phyloP scores from a whole-genome alignment of 2,329 filamentous ascomycete genomes.

The Fusarium veterinarium region DNA sequence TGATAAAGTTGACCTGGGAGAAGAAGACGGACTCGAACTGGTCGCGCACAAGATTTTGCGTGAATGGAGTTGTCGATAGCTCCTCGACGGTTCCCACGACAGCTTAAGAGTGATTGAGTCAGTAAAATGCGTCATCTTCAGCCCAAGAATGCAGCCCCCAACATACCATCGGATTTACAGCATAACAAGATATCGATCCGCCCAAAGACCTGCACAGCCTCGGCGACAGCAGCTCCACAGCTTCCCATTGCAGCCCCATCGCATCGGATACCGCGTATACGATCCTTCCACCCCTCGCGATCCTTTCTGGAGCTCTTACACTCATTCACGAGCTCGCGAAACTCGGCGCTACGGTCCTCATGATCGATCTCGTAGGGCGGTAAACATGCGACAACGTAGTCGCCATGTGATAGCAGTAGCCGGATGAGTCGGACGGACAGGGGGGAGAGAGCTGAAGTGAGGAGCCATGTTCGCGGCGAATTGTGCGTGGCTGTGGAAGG shows the following conservation, averaged over 20 bases:
- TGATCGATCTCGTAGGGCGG: constrained; percentile 83
- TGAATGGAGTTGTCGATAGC: constrained; percentile 76
- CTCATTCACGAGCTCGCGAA: constrained; percentile 80
- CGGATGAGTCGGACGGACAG: constrained; percentile 85
- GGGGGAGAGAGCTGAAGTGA: constrained; percentile 88
- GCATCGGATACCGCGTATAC: constrained; percentile 74
- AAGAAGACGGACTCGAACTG: constrained; percentile 98
- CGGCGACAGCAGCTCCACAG: constrained; percentile 87
- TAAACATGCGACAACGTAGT: constrained; percentile 88
- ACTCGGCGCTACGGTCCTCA: constrained; percentile 79
- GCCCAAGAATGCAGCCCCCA: background rate
- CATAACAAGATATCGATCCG: constrained; percentile 91
- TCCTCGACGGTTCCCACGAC: constrained; percentile 94
- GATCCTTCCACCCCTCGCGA: constrained; percentile 82
- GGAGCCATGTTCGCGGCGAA: constrained; percentile 89
- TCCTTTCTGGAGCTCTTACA: constrained; percentile 72
- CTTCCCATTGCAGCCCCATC: constrained; percentile 73
- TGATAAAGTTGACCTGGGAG: constrained; percentile 95
- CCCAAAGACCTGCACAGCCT: constrained; percentile 86
- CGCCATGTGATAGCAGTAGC: constrained; percentile 87
- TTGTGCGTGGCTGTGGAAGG: constrained; percentile 69
- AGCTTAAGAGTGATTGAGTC: constrained; percentile 60
- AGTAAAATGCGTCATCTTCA: constrained; percentile 8
- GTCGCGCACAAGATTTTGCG: constrained; percentile 83
- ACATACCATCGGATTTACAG: constrained; percentile 83